Conservation (phyloP, 148 eudicot species). For the Dianthus caryophyllus region DNA sequence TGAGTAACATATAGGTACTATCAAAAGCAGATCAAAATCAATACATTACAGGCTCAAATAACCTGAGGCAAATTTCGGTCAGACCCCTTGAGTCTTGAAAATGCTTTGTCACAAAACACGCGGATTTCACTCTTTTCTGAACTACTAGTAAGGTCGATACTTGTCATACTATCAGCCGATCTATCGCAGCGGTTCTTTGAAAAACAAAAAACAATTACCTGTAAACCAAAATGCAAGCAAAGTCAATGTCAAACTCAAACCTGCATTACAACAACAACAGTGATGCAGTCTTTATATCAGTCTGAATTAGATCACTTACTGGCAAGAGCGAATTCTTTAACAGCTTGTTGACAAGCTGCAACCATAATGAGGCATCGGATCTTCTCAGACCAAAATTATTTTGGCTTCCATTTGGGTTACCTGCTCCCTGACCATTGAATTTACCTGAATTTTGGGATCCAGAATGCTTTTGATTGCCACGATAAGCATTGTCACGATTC, state of each 20-base stretch:
- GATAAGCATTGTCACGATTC: slow-evolving; percentile 48
- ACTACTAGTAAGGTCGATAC: slow-evolving; percentile 78
- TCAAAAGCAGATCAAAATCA: not conserved
- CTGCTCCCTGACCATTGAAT: slow-evolving; percentile 39
- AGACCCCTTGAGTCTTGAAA: slow-evolving; percentile 93
- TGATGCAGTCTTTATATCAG: slow-evolving; percentile 5
- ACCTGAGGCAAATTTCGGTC: slow-evolving; percentile 97
- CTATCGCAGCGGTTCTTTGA: slow-evolving; percentile 96
- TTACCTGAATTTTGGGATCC: slow-evolving; percentile 51
- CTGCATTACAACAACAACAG: not conserved
- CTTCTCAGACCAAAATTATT: slow-evolving; percentile 59
- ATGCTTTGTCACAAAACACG: slow-evolving; percentile 96
- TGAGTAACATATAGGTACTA: slow-evolving; percentile 7
- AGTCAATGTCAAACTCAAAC: not conserved
- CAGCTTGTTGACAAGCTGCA: slow-evolving; percentile 76
- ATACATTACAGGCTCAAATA: not conserved
- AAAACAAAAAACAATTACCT: slow-evolving; percentile 95
- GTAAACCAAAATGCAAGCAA: slow-evolving; percentile 21
- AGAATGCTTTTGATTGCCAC: slow-evolving; percentile 73
- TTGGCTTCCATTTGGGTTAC: slow-evolving; percentile 43
- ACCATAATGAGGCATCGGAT: slow-evolving; percentile 77
- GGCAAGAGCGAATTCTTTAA: slow-evolving; percentile 75
- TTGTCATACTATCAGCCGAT: slow-evolving; percentile 79
- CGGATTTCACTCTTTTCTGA: slow-evolving; percentile 92
- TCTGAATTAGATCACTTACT: slow-evolving; percentile 43